Percentiles rank a stretch among this genome's conserved stretches.
phyloP scores from a whole-genome alignment of 2,329 filamentous ascomycete genomes.

The Ceratocystis colombiana region DNA sequence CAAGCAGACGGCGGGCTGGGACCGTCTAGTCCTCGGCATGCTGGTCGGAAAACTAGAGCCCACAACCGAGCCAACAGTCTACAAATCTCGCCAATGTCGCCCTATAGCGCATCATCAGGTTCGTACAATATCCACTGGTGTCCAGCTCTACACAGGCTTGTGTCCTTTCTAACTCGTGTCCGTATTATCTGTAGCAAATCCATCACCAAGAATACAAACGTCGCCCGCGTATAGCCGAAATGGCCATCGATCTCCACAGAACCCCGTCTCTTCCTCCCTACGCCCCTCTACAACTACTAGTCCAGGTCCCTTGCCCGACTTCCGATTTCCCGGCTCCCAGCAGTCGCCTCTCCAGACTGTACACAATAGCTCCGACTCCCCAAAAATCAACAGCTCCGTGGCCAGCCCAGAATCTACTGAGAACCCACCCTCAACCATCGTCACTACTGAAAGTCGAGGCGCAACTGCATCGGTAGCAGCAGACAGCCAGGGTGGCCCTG shows the following conservation, averaged over 20 bases:
- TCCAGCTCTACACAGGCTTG: not conserved
- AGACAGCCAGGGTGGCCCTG: constrained; percentile 48
- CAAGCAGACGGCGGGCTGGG: constrained; percentile 29
- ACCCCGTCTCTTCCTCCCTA: constrained; percentile 29
- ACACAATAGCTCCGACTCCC: constrained; percentile 29
- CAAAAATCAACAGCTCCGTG: constrained; percentile 34
- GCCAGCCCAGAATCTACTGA: not conserved
- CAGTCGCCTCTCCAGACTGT: constrained; percentile 34
- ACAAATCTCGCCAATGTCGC: constrained; percentile 53
- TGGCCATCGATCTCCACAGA: constrained; percentile 24
- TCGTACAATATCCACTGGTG: constrained; percentile 27
- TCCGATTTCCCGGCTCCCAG: constrained; percentile 45
- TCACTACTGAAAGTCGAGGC: constrained; percentile 4
- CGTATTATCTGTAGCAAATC: constrained; percentile 31
- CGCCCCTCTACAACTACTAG: constrained; percentile 33
- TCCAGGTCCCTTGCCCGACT: constrained; percentile 43
- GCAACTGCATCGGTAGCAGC: constrained; percentile 31
- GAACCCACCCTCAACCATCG: constrained; percentile 3
- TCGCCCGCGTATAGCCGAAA: constrained; percentile 45
- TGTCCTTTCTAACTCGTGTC: not conserved
- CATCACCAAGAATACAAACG: constrained; percentile 38
- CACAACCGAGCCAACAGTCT: constrained; percentile 74
- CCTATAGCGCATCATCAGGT: constrained; percentile 35
- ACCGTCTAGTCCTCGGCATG: constrained; percentile 19
- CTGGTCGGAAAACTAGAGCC: constrained; percentile 35